Percentiles rank a stretch among this genome's conserved stretches.
Conservation (phyloP, 75 land plant species). For the Pinus albicaulis region DNA sequence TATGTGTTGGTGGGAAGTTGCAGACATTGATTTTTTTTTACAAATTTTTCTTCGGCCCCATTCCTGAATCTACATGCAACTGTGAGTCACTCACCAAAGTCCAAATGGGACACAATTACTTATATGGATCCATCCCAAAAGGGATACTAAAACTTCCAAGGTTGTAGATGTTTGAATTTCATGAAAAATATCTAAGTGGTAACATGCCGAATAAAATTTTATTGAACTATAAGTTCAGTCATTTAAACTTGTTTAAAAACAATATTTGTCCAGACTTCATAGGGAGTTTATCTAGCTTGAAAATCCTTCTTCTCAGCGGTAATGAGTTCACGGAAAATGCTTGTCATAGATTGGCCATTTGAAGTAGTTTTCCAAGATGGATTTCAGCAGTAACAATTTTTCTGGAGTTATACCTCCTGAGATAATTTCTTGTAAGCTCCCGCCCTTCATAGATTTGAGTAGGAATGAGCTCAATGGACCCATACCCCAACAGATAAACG, state of each 20-base stretch:
- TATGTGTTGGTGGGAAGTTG: slow-evolving; percentile 54
- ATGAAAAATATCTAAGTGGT: slow-evolving; percentile 64
- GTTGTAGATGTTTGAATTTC: slow-evolving; percentile 42
- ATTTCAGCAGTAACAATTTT: too few relatives aligned
- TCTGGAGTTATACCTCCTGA: too few relatives aligned
- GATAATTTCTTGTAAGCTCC: too few relatives aligned
- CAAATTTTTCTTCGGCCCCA: slow-evolving; percentile 64
- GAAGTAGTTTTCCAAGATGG: too few relatives aligned
- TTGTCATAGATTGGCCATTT: too few relatives aligned
- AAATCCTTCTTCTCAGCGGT: too few relatives aligned
- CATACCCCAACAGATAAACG: too few relatives aligned
- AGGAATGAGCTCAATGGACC: too few relatives aligned
- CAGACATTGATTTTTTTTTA: slow-evolving; percentile 56
- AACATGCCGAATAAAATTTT: slow-evolving; percentile 26
- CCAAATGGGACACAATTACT: slow-evolving; percentile 52
- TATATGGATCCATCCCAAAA: slow-evolving; percentile 76
- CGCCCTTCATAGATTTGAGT: too few relatives aligned
- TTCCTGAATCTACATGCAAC: slow-evolving; percentile 65
- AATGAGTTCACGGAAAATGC: too few relatives aligned
- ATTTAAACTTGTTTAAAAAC: slow-evolving; percentile 52
- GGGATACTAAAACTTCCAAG: slow-evolving; percentile 63
- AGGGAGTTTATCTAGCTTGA: slow-evolving; percentile 29
- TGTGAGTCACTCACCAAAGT: slow-evolving; percentile 56
- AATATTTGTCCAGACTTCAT: slow-evolving; percentile 5
- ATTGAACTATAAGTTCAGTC: slow-evolving; percentile 33